Evolutionary conservation across 2,329 filamentous ascomycete species (phyloP).

Genomic region (Pseudogymnoascus destructans): DNA sequence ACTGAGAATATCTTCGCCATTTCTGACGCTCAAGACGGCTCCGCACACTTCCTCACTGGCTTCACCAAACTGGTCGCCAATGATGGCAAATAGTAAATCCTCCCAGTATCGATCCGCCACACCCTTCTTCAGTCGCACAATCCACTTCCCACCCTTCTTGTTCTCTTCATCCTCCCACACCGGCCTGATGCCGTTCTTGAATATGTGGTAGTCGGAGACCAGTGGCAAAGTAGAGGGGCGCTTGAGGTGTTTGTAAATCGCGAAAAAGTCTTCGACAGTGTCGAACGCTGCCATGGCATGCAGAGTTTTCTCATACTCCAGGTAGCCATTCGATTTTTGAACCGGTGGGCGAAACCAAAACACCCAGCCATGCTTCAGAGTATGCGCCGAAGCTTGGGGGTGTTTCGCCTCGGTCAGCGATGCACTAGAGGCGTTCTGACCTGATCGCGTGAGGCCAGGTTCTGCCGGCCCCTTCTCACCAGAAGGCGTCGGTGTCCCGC

Average conservation of each 20-base stretch:
- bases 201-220: slow-evolving; percentile 95
- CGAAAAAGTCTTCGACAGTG: slow-evolving; percentile 83
- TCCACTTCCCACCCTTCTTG: slow-evolving; percentile 93
- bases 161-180: slow-evolving; percentile 99
- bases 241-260: slow-evolving; percentile 78
- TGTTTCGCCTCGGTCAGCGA: slow-evolving; percentile 36
- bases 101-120: slow-evolving; percentile 97
- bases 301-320: slow-evolving; percentile 94
- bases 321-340: slow-evolving; percentile 75
- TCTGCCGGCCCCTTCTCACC: slow-evolving; percentile 39
- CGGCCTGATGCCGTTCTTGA: slow-evolving; percentile 89
- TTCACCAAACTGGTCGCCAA: slow-evolving; percentile 89
- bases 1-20: slow-evolving; percentile 92
- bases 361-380: slow-evolving; percentile 78
- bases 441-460: slow-evolving; percentile 10
- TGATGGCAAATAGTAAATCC: slow-evolving; percentile 75
- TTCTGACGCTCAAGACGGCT: slow-evolving; percentile 83
- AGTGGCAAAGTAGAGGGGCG: slow-evolving; percentile 76
- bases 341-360: slow-evolving; percentile 97
- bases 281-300: slow-evolving; percentile 71
- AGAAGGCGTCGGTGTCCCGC: slow-evolving; percentile 39
- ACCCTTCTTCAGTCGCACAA: slow-evolving; percentile 91
- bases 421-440: slow-evolving; percentile 30
- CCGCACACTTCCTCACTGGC: slow-evolving; percentile 91
- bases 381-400: slow-evolving; percentile 36